Conservation (phyloP, 75 land plant species). For the Selaginella tamariscina region DNA sequence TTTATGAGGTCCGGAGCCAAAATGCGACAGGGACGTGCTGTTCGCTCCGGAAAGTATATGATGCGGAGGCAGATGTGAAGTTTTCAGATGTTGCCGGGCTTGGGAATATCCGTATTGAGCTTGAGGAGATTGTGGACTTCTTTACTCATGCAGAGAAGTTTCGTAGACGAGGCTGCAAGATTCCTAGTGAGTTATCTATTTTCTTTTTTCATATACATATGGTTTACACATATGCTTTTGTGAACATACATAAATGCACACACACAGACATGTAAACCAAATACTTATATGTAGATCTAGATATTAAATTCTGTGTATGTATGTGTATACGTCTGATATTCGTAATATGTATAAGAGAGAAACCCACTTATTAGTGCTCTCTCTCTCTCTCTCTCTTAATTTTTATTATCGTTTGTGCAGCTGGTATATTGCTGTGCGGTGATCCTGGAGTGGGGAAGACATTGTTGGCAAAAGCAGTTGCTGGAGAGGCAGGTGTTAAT, state of each 20-base stretch:
- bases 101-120: conserved; percentile 85
- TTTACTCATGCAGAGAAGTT: conserved; percentile 79
- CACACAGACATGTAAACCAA: too few relatives aligned
- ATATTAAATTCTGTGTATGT: too few relatives aligned
- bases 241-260: too few relatives aligned
- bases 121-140: conserved; percentile 94
- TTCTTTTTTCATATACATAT: neutral
- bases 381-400: too few relatives aligned
- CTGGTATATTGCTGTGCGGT: conserved; percentile 96
- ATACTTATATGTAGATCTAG: too few relatives aligned
- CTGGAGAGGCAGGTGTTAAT: conserved; percentile 96
- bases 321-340: too few relatives aligned
- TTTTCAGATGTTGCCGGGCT: conserved; percentile 93
- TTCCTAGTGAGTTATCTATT: conserved; percentile 52
- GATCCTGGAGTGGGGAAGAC: conserved; percentile 97
- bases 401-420: conserved; percentile 31
- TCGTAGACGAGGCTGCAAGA: conserved; percentile 70
- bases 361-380: too few relatives aligned
- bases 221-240: too few relatives aligned
- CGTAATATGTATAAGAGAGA: too few relatives aligned
- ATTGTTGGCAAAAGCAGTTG: conserved; percentile 91
- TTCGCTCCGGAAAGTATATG: conserved; percentile 49
- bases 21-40: conserved; percentile 41
- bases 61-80: conserved; percentile 68
- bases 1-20: conserved; percentile 91